phyloP scores from a whole-genome alignment of 805 yeast genomes.

The Clavispora carvajalis region DNA sequence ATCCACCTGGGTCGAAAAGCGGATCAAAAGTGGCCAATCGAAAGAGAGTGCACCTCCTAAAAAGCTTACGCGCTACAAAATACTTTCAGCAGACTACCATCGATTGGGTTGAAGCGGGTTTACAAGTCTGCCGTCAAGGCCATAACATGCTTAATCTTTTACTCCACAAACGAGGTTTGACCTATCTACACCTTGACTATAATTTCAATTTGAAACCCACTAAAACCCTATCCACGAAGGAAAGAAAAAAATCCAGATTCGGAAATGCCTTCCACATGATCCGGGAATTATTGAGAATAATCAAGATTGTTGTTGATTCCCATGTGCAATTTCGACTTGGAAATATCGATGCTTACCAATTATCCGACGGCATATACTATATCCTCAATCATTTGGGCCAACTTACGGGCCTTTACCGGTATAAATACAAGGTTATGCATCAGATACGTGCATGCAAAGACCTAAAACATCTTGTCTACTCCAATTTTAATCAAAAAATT shows the following conservation, averaged over 20 bases:
- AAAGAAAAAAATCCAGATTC: slow-evolving; percentile 89
- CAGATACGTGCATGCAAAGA: slow-evolving; percentile 96
- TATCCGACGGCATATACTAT: slow-evolving; percentile 92
- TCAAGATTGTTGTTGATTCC: slow-evolving; percentile 84
- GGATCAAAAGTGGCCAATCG: slow-evolving; percentile 32
- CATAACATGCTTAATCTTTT: slow-evolving; percentile 86
- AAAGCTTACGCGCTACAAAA: slow-evolving; percentile 68
- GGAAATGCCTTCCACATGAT: slow-evolving; percentile 94
- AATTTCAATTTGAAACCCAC: slow-evolving; percentile 96
- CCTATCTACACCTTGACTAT: slow-evolving; percentile 90
- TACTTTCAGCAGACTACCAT: slow-evolving; percentile 87
- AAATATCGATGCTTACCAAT: slow-evolving; percentile 84
- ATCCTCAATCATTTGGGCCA: slow-evolving; percentile 92
- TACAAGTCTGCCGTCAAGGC: slow-evolving; percentile 91
- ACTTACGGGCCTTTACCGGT: slow-evolving; percentile 91
- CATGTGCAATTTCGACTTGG: slow-evolving; percentile 91
- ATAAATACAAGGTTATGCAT: slow-evolving; percentile 97
- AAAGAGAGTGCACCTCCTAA: slow-evolving; percentile 55
- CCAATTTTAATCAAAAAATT: slow-evolving; percentile 74
- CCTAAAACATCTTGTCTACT: slow-evolving; percentile 84
- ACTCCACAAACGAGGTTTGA: slow-evolving; percentile 85
- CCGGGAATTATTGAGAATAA: slow-evolving; percentile 80
- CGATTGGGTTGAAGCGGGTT: slow-evolving; percentile 98
- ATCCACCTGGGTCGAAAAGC: slow-evolving; percentile 24
- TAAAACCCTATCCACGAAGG: slow-evolving; percentile 92